Evolutionary conservation across 768 basidiomycete genomes (phyloP), one percentile per base, ranked within the genome.

Genomic region (Trametes coccinea): DNA sequence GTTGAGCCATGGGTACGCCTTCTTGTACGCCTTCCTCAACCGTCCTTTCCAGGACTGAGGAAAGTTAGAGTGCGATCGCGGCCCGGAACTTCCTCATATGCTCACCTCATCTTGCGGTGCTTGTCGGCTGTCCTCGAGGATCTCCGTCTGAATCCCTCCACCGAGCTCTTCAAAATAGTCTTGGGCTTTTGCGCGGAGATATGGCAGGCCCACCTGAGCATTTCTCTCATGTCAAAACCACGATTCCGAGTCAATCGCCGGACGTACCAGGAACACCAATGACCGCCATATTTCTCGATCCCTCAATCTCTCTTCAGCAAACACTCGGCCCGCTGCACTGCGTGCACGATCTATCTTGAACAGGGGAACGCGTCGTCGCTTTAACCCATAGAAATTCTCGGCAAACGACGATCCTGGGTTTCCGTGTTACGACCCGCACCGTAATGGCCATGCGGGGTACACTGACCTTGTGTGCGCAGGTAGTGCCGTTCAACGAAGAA

Each of bases 371-470:
- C 90, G 77, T 60, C 93, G 80, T 45, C 95, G 78, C 71, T 94
- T 94, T 49, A 99, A 75, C 0, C 93, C 93, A 74, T 98, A 98
- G 72, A 99, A 98, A 69, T 96, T 91, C 74, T 98, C 96, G 4
- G 96, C 82, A 70, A 98, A 95, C 1, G 93, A 94, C 22, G 95
- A 92, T 74, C 89, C 96, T 97, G 68, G n/a, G 22, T 1, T 7
- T 29, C 49, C 27, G 11, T 2, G 11, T 34, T 27, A 33, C 9
- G 43, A 59, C 29, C 8, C 2, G 5, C 10, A 14, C 30, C 3
- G 44, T 7, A 8, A 9, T 2, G 10, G 4, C 31, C n/a, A 37
- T 6, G 11, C 65, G 53, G 22, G 22, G 22, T 22, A 22, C 22
- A 73, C 88, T 61, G 63, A 95, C 95, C 86, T 69, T 95, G 86